Evolutionary conservation across 345 rosid genomes (phyloP), one percentile per base, ranked within the genome.

Genomic region (Gossypium herbaceum): DNA sequence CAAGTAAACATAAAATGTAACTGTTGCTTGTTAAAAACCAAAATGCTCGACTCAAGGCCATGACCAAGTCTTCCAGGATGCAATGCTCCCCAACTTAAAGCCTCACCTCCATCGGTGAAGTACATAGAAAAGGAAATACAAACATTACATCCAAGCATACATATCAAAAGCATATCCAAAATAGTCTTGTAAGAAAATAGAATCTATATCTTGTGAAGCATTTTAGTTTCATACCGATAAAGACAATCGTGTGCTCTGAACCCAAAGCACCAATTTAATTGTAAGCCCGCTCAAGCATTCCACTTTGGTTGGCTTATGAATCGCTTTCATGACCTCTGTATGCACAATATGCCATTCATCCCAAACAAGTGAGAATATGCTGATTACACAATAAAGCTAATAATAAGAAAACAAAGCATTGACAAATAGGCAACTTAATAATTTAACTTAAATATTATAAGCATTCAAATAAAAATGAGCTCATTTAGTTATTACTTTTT

Each of bases 1-100:
- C 44, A 76, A 51, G 58, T 61, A 71, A 27, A 45, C 66, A 58
- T 65, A 79, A 68, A 68, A 71, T 65, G 17, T 69, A 77, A 94
- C 98, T 92, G 75, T 77, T 79, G 82, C 92, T 92, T 76, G 82
- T 86, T 67, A 86, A 75, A 76, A 92, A 80, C 68, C 95, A 88
- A 80, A 77, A 86, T 57, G 81, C 91, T 86, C 48, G 97, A 83
- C 79, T 91, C 83, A 75, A 84, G 88, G 62, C 93, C 95, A 77
- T 94, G 97, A 65, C 98, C 98, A 81, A 94, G 98, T 83, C 91
- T 88, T 73, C 97, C 95, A 72, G 84, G 84, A 86, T 19, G 89
- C 94, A 44, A 90, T 97, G 79, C 89, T 73, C 98, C 98, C 98
- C 98, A 94, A 74, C 98, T 92, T 73, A 94, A 79, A 74, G 89